Evolutionary conservation across 2,329 filamentous ascomycete genomes (phyloP).

Genomic region (Ophiocordyceps sinensis): DNA sequence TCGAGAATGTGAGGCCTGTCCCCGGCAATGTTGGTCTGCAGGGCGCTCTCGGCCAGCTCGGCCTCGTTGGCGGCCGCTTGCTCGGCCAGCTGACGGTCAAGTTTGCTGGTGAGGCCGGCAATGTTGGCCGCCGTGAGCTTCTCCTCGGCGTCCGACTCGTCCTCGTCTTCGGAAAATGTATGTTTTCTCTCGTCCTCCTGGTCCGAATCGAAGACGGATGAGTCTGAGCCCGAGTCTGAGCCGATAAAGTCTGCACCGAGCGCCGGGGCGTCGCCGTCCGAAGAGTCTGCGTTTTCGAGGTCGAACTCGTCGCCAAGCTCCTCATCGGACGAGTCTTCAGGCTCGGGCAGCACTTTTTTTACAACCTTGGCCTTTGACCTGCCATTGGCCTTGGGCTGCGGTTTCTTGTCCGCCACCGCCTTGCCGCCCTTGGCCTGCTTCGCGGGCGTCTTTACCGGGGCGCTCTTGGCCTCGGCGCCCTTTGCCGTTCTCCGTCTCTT

Average conservation of each 20-base stretch:
- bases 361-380: constrained; percentile 16
- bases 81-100: constrained; percentile 63
- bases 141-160: constrained; percentile 77
- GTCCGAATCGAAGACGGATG: constrained; percentile 58
- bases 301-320: constrained; percentile 26
- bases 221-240: constrained; percentile 37
- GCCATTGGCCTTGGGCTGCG: constrained; percentile 13
- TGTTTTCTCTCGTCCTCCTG: constrained; percentile 37
- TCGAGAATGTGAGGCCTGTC: constrained; percentile 56
- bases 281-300: constrained; percentile 26
- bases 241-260: constrained; percentile 46
- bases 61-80: constrained; percentile 73
- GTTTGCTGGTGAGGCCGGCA: constrained; percentile 70
- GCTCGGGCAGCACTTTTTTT: constrained; percentile 24
- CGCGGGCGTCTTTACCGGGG: constrained; percentile 4
- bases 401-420: constrained; percentile 7
- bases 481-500: constrained; percentile 8
- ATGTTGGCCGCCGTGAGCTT: constrained; percentile 92
- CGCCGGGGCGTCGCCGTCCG: constrained; percentile 18
- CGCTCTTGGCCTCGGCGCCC: constrained; percentile 10
- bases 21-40: constrained; percentile 87
- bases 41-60: constrained; percentile 68
- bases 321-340: constrained; percentile 31
- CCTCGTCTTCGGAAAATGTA: constrained; percentile 93
- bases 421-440: constrained; percentile 19